Evolutionary conservation across 768 basidiomycete species (phyloP).

Genomic region (Calocera cornea): DNA sequence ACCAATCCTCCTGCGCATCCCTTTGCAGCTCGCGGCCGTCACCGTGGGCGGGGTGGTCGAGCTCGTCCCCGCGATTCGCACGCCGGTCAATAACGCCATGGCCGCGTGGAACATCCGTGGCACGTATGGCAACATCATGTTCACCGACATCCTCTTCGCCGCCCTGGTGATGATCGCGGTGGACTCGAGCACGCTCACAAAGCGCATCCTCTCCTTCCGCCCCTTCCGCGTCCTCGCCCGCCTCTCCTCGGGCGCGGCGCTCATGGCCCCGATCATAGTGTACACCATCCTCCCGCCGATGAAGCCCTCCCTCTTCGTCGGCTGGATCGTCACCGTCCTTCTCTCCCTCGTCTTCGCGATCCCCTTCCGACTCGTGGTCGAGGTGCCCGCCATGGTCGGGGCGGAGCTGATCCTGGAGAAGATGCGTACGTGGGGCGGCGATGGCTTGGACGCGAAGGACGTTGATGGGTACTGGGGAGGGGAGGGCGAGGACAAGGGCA

Average conservation of each 20-base stretch:
- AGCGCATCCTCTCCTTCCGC: background rate
- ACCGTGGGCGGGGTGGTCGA: background rate
- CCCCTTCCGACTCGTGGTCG: background rate
- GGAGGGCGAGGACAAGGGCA: background rate
- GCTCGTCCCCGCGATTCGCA: background rate
- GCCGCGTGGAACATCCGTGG: background rate
- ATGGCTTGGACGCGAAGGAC: background rate
- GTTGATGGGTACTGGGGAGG: background rate
- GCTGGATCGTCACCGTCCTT: background rate
- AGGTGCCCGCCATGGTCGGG: background rate
- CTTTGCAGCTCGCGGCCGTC: background rate
- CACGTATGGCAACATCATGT: background rate
- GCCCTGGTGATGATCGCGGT: background rate
- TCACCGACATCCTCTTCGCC: slow-evolving; percentile 5
- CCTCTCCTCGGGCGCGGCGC: background rate
- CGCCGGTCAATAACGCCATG: background rate
- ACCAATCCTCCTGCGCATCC: background rate
- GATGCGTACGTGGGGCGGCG: background rate
- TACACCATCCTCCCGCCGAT: background rate
- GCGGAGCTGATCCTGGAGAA: background rate
- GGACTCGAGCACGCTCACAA: background rate
- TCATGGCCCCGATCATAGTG: background rate
- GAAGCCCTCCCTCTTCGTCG: background rate
- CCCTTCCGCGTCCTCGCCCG: background rate
- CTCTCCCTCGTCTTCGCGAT: background rate